Evolutionary conservation across 306 rosid genomes (phyloP).

Genomic region (Pterocarpus santalinus): DNA sequence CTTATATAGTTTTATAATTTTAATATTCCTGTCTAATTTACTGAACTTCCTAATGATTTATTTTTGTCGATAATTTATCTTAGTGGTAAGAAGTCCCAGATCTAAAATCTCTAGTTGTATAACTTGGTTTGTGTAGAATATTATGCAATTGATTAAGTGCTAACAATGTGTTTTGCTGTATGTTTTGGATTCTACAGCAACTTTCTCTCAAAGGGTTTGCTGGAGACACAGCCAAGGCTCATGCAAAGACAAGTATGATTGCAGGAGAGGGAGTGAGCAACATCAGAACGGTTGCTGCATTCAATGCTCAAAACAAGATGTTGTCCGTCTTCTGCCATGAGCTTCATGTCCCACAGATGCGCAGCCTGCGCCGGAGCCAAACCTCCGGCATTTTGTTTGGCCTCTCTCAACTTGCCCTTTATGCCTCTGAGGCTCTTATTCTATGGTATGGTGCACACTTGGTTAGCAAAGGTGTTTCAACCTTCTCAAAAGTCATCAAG

Average conservation of each 20-base stretch:
- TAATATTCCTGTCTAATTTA: background rate
- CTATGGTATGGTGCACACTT: slow-evolving; percentile 95
- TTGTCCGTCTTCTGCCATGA: slow-evolving; percentile 76
- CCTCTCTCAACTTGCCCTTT: slow-evolving; percentile 88
- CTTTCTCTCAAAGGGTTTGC: slow-evolving; percentile 97
- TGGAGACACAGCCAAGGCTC: slow-evolving; percentile 99
- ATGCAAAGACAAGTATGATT: slow-evolving; percentile 98
- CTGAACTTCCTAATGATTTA: background rate
- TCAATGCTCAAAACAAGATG: slow-evolving; percentile 92
- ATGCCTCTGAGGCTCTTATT: slow-evolving; percentile 91
- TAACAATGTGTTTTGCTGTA: slow-evolving; percentile 27
- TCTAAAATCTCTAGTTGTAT: background rate
- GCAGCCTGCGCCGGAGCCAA: slow-evolving; percentile 89
- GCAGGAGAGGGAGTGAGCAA: slow-evolving; percentile 99
- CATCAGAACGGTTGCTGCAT: slow-evolving; percentile 96
- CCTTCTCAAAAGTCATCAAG: slow-evolving; percentile 92
- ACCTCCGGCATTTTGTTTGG: slow-evolving; percentile 82
- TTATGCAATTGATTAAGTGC: slow-evolving; percentile 34
- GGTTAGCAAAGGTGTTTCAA: slow-evolving; percentile 81
- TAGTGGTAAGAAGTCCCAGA: background rate
- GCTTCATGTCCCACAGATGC: slow-evolving; percentile 78
- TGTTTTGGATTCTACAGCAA: slow-evolving; percentile 70
- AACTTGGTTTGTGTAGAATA: background rate
- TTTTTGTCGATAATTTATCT: background rate
- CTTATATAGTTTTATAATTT: background rate